phyloP scores from a whole-genome alignment of 306 rosid species.

The Vigna nakashimae region DNA sequence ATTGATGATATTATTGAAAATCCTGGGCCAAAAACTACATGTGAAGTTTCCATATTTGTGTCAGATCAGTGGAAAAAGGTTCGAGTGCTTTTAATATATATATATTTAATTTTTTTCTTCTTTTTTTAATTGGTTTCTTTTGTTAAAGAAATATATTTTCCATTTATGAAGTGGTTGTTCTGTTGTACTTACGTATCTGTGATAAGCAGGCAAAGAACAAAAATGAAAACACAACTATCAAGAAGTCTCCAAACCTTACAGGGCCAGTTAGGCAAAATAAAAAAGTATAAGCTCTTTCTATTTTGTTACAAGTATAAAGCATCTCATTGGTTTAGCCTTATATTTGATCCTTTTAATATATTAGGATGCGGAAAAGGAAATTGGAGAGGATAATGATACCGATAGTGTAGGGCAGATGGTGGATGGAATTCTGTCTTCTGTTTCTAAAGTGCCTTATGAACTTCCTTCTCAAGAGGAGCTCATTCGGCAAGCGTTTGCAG shows the following conservation, averaged over 20 bases:
- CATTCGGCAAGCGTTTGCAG: constrained; percentile 82
- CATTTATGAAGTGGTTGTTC: not conserved
- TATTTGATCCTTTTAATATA: constrained; percentile 13
- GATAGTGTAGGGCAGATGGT: constrained; percentile 82
- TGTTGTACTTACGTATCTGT: constrained; percentile 26
- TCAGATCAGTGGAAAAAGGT: constrained; percentile 89
- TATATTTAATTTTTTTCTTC: not conserved
- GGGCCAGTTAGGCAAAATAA: constrained; percentile 50
- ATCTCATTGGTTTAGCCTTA: constrained; percentile 30
- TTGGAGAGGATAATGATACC: constrained; percentile 69
- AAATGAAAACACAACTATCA: constrained; percentile 46
- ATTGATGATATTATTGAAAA: constrained; percentile 62
- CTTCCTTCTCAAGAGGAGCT: constrained; percentile 97
- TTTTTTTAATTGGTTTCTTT: not conserved
- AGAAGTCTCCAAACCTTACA: constrained; percentile 46
- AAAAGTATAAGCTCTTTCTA: constrained; percentile 53
- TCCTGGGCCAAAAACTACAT: constrained; percentile 80
- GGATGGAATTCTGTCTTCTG: constrained; percentile 73
- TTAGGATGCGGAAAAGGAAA: constrained; percentile 60
- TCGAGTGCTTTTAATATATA: not conserved
- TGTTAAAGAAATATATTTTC: not conserved
- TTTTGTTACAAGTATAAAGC: not conserved
- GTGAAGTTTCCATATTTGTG: constrained; percentile 82
- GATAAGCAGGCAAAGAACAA: constrained; percentile 64
- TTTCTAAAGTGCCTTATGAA: constrained; percentile 64